Evolutionary conservation across 139 green algal species (phyloP), one percentile per base, ranked within the genome.

Genomic region (Chlorella sp.): DNA sequence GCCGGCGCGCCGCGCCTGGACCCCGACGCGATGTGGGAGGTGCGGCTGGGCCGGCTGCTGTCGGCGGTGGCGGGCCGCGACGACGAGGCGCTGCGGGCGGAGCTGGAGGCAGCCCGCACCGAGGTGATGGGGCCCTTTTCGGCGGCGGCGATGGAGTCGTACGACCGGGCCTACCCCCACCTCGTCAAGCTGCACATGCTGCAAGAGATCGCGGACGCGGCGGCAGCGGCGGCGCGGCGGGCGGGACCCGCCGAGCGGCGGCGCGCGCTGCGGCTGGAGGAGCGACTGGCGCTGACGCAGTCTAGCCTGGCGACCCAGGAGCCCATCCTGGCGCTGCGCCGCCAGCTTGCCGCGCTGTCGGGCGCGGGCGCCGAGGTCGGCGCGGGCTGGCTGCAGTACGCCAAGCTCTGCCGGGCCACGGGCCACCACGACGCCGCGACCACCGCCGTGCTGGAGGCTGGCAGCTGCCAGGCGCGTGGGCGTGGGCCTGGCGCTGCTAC

Each of bases 101-200:
- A 87, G 9, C 74, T 97, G 53, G 48, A 70, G 11, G 65, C 68
- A 31, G 84, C 83, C 0, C 82, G 91, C 0, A 50, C 71, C 7
- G 89, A 89, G 23, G 76, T 92, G 42, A 89, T 97, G 81, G 82
- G 77, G 0, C 81, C 91, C 50, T 89, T 98, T 38, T 84, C 84
- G 1, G 92, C 87, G 38, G 90, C 87, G 35, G 84, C 77, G 67
- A 94, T 92, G 83, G 95, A 98, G 87, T 93, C 86, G 31, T 96
- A 98, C 77, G 71, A 60, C 17, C 87, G 95, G 0, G 94, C 94
- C 2, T 97, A 98, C 86, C 91, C 94, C 0, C 72, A 91, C 56
- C 75, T 98, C 4, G 77, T 95, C 8, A 85, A 89, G 61, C 90
- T 98, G 38, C 91, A 97, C 82, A 92, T 96, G 84, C 82, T 98